Base-by-base conservation (phyloP, 129 eudicot genomes). In the Saussurea involucrata region DNA sequence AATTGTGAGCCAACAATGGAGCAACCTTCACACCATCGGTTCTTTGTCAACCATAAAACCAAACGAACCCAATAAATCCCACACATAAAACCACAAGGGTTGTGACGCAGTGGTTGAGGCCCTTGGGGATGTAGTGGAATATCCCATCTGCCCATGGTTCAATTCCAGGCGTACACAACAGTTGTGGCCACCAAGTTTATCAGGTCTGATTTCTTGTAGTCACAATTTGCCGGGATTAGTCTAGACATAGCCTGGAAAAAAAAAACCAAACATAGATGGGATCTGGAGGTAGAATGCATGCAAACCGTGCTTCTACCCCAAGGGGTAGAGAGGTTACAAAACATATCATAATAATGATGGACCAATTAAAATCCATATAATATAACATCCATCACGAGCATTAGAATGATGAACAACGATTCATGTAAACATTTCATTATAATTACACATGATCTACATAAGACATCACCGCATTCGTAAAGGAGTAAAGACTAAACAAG, bases 391-490 rank as follows among this genome's bases (percentile, higher is more conserved):
- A 29, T 71, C 68, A 24, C 58, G 66, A 63, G 8, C 6, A 4
- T 44, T 8, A 18, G 9, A 37, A 24, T 34, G 4, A 22, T 63
- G 22, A 32, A 36, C 24, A 40, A 0, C 6, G 46, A 27, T 32
- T 8, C 22, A 42, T 0, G 31, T 49, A 78, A 66, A 9, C 5
- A 61, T 40, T 49, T 67, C 70, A 24, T 80, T 66, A 86, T 53
- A 31, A 31, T 68, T 69, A 31, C 75, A 61, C 36, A 70, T 64
- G 81, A 15, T 17, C 21, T 15, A 49, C 21, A 49, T 4, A 49
- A 15, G 6, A 49, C 58, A 53, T 53, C 55, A 44, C 55, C 61
- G 17, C 61, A n/a, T 53, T 53, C 8, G 24, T n/a, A n/a, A 53
- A 49, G 60, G 8, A 46, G 58, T 46, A 46, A 46, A 46, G 18